phyloP scores from a whole-genome alignment of 768 basidiomycete genomes.

The Tricholoma matsutake region DNA sequence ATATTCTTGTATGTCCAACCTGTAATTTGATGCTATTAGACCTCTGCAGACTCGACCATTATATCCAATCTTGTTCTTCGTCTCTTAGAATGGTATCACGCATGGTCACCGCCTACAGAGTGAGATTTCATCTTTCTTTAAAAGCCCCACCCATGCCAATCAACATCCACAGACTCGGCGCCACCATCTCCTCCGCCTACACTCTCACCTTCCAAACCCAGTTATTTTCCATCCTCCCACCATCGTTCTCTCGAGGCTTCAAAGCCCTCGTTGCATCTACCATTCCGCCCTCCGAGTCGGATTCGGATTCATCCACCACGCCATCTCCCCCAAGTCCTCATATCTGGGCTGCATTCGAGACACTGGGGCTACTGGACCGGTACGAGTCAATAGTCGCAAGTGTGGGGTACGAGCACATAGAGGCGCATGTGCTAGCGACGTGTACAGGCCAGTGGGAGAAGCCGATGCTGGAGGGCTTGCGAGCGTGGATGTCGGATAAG shows the following conservation, averaged over 20 bases:
- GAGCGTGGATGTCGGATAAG: conserved; percentile 75
- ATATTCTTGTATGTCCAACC: neutral
- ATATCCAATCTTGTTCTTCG: conserved; percentile 56
- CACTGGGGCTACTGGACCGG: conserved; percentile 73
- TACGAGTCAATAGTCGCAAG: conserved; percentile 82
- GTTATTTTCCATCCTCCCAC: conserved; percentile 68
- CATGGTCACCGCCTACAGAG: conserved; percentile 72
- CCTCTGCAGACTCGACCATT: conserved; percentile 41
- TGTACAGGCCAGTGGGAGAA: conserved; percentile 71
- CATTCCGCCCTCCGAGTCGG: conserved; percentile 35
- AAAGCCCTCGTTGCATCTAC: conserved; percentile 63
- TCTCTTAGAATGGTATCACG: conserved; percentile 67
- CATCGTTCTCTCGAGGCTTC: conserved; percentile 64
- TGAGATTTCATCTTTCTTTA: conserved; percentile 30
- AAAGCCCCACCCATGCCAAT: neutral
- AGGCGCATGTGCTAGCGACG: conserved; percentile 60
- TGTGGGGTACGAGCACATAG: conserved; percentile 86
- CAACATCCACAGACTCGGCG: conserved; percentile 49
- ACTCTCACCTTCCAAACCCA: conserved; percentile 71
- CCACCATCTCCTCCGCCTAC: conserved; percentile 58
- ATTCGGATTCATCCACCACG: conserved; percentile 5
- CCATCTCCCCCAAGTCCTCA: conserved; percentile 19
- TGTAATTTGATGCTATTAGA: conserved; percentile 28
- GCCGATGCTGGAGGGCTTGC: conserved; percentile 56
- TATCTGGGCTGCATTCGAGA: conserved; percentile 63